Conservation (phyloP, 2,329 filamentous ascomycete species). For the Paramyrothecium sp. region DNA sequence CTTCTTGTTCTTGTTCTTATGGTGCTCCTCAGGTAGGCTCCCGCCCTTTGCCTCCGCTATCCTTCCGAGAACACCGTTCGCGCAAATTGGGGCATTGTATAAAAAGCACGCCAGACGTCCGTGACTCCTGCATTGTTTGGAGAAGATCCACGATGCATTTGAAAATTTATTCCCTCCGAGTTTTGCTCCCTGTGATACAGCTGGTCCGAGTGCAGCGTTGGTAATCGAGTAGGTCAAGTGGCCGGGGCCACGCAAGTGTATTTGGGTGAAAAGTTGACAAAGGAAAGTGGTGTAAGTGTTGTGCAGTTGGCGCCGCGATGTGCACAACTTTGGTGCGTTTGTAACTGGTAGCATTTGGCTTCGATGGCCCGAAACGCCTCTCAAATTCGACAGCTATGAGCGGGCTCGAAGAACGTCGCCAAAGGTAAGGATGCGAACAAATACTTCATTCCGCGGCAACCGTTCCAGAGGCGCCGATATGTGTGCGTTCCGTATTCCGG, state of each 20-base stretch:
- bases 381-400: too few species aligned
- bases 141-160: background rate
- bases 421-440: too few species aligned
- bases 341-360: too few species aligned
- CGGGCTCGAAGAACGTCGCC: too few species aligned
- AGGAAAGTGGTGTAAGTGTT: background rate
- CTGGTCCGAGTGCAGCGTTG: background rate
- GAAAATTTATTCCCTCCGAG: background rate
- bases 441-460: too few species aligned
- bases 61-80: background rate
- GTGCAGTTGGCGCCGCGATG: background rate
- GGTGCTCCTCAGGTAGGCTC: too few species aligned
- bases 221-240: background rate
- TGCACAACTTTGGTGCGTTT: too few species aligned
- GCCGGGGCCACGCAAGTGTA: background rate
- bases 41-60: background rate
- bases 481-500: background rate
- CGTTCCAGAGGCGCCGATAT: too few species aligned
- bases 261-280: background rate
- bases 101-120: background rate
- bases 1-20: too few species aligned
- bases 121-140: background rate
- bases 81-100: background rate
- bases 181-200: background rate
- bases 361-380: too few species aligned